Conservation (phyloP, 2,329 filamentous ascomycete species). For the Colletotrichum orchidophilum region DNA sequence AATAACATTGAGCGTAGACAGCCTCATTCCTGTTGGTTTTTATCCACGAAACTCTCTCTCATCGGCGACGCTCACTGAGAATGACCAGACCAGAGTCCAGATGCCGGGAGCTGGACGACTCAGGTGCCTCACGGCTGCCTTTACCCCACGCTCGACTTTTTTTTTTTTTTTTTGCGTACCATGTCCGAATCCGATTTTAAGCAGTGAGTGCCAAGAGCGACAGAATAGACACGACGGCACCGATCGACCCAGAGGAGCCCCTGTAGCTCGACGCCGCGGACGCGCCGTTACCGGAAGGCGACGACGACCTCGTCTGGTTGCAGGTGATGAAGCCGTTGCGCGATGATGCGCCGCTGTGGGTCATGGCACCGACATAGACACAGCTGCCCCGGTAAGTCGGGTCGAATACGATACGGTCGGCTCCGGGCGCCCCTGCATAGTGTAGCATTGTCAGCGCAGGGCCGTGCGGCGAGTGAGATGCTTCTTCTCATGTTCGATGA, state of each 20-base stretch:
- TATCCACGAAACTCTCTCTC: neutral
- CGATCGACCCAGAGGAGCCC: neutral
- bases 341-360: conserved; percentile 73
- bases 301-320: conserved; percentile 28
- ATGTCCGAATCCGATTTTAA: neutral
- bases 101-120: neutral
- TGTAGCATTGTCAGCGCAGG: conserved; percentile 15
- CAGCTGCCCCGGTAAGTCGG: conserved; percentile 46
- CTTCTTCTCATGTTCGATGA: neutral
- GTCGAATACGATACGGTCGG: conserved; percentile 75
- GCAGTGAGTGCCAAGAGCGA: conserved; percentile 10
- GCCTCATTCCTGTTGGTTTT: neutral
- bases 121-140: neutral
- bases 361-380: conserved; percentile 70
- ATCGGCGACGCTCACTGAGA: neutral
- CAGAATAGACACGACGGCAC: neutral
- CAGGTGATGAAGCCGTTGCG: conserved; percentile 75
- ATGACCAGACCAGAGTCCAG: neutral
- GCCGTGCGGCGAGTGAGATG: neutral
- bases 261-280: neutral
- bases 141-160: neutral
- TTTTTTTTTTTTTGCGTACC: neutral
- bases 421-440: conserved; percentile 64
- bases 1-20: neutral
- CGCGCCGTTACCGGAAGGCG: neutral